Conservation (phyloP, 768 basidiomycete genomes). For the Kondoa malvinella region DNA sequence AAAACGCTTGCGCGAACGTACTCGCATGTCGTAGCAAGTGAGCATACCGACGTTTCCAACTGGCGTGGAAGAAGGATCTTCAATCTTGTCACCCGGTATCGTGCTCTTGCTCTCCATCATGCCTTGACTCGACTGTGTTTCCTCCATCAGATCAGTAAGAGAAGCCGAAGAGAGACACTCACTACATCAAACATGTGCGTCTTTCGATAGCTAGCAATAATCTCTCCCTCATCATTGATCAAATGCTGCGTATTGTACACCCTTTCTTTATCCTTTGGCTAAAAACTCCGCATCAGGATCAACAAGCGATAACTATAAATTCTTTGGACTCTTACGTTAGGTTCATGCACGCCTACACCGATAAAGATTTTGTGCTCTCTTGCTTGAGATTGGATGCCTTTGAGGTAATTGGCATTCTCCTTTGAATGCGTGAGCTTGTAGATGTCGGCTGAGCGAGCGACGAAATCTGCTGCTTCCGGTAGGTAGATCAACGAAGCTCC, state of each 20-base stretch:
- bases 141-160: background rate
- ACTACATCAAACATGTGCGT: constrained; percentile 27
- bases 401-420: constrained; percentile 17
- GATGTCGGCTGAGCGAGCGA: constrained; percentile 16
- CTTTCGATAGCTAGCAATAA: constrained; percentile 14
- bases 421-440: constrained; percentile 11
- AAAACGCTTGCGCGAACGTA: background rate
- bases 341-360: constrained; percentile 25
- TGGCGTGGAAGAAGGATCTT: constrained; percentile 10
- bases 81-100: constrained; percentile 6
- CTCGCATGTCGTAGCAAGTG: constrained; percentile 27
- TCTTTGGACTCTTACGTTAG: background rate
- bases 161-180: constrained; percentile 7
- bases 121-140: constrained; percentile 10
- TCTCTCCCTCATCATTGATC: constrained; percentile 18
- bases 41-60: constrained; percentile 22
- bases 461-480: constrained; percentile 27
- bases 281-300: background rate
- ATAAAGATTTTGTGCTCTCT: constrained; percentile 16
- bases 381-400: constrained; percentile 16
- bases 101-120: constrained; percentile 22
- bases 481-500: constrained; percentile 5
- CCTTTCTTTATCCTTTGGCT: constrained; percentile 11
- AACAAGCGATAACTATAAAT: background rate
- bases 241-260: constrained; percentile 27